These are phyloP conservation scores for Arachnomyces sp. DNA, from an alignment of 2,329 filamentous ascomycete genomes.

Conservation along the genomic window DNA sequence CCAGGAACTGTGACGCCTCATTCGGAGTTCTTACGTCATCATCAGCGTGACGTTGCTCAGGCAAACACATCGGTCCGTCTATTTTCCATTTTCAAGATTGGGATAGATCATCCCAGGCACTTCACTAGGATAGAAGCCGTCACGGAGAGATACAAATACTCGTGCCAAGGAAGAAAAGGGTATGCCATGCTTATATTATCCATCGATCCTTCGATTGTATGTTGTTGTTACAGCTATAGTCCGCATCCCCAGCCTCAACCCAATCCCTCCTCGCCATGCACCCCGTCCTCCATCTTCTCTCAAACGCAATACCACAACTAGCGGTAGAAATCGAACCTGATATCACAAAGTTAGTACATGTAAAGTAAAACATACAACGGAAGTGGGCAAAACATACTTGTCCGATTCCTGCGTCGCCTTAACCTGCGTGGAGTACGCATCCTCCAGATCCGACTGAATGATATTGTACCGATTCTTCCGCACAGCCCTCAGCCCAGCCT, in stretches of 20 bases:
- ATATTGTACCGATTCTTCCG: slow-evolving; percentile 99
- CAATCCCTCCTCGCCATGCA: slow-evolving; percentile 14
- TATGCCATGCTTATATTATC: too few species aligned
- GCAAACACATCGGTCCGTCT: too few species aligned
- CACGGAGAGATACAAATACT: too few species aligned
- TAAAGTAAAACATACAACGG: too few species aligned
- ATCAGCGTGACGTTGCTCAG: too few species aligned
- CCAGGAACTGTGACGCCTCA: too few species aligned
- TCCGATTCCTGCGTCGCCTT: slow-evolving; percentile 68
- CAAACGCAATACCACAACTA: slow-evolving; percentile 19
- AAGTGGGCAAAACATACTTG: slow-evolving; percentile 37
- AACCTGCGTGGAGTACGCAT: slow-evolving; percentile 94
- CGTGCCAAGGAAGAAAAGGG: too few species aligned
- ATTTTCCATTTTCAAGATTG: too few species aligned
- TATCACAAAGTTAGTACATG: slow-evolving; percentile 39
- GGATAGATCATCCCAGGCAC: too few species aligned
- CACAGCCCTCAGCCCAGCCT: slow-evolving; percentile 86
- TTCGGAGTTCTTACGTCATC: too few species aligned
- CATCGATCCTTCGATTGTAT: slow-evolving; percentile 8
- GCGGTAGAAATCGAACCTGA: slow-evolving; percentile 89
- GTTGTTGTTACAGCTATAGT: slow-evolving; percentile 24
- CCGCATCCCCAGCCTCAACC: slow-evolving; percentile 6
- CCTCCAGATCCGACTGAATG: slow-evolving; percentile 92
- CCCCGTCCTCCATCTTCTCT: too few species aligned
- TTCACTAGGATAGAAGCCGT: too few species aligned